phyloP scores from a whole-genome alignment of 495 filamentous ascomycete genomes.

The Annulohypoxylon bovei region DNA sequence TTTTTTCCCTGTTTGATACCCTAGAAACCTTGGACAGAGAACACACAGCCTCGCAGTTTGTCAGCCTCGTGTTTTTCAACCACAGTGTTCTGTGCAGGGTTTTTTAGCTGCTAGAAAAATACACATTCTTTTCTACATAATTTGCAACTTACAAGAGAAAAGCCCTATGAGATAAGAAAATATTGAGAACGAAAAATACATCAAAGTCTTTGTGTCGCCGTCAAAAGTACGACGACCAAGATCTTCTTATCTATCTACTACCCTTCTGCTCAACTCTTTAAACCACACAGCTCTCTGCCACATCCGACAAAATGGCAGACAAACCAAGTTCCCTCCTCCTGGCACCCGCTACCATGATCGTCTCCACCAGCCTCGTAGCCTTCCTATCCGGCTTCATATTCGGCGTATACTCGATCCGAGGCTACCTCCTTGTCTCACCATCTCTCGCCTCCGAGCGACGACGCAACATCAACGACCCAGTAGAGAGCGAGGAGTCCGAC shows the following conservation, averaged over 20 bases:
- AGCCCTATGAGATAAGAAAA: background rate
- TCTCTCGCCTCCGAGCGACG: conserved; percentile 48
- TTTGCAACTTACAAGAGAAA: background rate
- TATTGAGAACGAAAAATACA: background rate
- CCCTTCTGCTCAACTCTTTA: background rate
- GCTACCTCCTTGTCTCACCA: conserved; percentile 59
- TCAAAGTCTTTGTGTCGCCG: background rate
- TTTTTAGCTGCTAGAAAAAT: background rate
- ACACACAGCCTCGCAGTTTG: conserved; percentile 10
- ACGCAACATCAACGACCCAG: conserved; percentile 48
- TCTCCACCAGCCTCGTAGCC: conserved; percentile 70
- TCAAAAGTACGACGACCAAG: background rate
- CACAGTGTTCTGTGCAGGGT: background rate
- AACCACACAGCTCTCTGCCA: background rate
- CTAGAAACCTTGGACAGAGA: background rate
- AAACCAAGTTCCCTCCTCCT: conserved; percentile 10
- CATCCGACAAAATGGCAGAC: conserved; percentile 35
- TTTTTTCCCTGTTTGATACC: conserved; percentile 18
- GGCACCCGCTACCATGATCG: conserved; percentile 50
- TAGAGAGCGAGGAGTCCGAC: conserved; percentile 64
- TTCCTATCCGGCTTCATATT: conserved; percentile 71
- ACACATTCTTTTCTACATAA: too few species aligned
- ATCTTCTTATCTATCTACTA: background rate
- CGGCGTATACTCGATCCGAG: conserved; percentile 61
- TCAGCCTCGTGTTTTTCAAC: conserved; percentile 25